Percentiles rank a stretch among this genome's conserved stretches.
Evolutionary conservation across 306 rosid genomes (phyloP).

Genomic region (Lablab purpureus): DNA sequence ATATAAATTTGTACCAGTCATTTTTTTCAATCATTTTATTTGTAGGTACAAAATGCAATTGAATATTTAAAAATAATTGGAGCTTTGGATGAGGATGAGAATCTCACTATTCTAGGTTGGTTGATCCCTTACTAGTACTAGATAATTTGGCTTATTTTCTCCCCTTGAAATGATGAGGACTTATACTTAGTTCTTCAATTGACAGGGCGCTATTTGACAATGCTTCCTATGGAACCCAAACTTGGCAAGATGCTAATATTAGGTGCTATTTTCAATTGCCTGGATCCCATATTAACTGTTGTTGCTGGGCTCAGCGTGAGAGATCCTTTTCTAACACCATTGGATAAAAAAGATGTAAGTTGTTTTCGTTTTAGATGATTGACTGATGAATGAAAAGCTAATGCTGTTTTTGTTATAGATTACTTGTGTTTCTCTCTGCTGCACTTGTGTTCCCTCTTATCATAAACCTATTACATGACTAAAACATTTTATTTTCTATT

Average conservation of each 20-base stretch:
- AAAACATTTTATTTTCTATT: not conserved
- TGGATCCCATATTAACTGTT: conserved; percentile 90
- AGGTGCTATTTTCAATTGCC: conserved; percentile 86
- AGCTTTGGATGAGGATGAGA: conserved; percentile 91
- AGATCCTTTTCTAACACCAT: conserved; percentile 89
- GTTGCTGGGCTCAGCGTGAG: conserved; percentile 96
- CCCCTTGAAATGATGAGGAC: conserved; percentile 24
- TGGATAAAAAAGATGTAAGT: conserved; percentile 94
- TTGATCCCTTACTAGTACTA: conserved; percentile 31
- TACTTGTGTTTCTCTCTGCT: not conserved
- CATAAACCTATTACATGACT: not conserved
- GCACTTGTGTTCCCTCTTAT: conserved; percentile 3
- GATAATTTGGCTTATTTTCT: conserved; percentile 38
- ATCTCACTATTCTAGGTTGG: conserved; percentile 84
- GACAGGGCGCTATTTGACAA: conserved; percentile 79
- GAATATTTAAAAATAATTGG: conserved; percentile 86
- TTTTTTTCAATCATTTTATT: conserved; percentile 40
- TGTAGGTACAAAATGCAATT: conserved; percentile 92
- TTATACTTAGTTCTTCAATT: conserved; percentile 46
- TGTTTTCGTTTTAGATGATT: conserved; percentile 32
- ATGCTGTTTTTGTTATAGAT: not conserved
- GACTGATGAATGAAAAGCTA: conserved; percentile 35
- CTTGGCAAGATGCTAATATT: conserved; percentile 94
- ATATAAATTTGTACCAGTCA: conserved; percentile 37
- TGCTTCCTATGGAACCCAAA: conserved; percentile 98